Base-by-base conservation (phyloP, 2,329 filamentous ascomycete species). In the Calonectria pauciramosa region DNA sequence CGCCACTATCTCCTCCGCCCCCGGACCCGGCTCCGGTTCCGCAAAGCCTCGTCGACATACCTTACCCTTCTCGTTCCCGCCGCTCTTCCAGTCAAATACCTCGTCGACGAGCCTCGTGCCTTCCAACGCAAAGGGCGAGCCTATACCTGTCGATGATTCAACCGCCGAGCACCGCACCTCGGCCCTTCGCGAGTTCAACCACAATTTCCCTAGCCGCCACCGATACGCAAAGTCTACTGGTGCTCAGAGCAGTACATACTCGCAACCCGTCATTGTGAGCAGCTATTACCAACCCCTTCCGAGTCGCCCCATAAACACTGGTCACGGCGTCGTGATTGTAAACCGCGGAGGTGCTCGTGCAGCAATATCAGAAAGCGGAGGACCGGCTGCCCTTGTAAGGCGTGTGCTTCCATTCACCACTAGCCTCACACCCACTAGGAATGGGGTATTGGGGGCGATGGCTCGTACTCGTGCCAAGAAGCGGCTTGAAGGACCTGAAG, bases 231-330 rank as follows among this genome's bases (percentile, higher is more conserved):
- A 91, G 82, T 90, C 90, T 30, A 88, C 89, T 16, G 89, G 89
- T 14, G 88, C 91, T 23, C 87, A 89, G 79, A 91, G 85, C 83
- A 90, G 87, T 77, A 92, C 91, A 49, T 92, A 91, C 80, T 92
- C 90, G 4, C 91, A 93, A 75, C 92, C 92, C n/a, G 91, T 93
- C 71, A 90, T 93, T 49, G 92, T 93, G 30, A 88, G 91, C 72
- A 93, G 91, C 64, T 93, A 93, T 80, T 91, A 90, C 54, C 89
- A 90, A 1, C 87, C 85, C 14, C 85, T 80, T 30, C 80, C 83
- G 18, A 82, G 79, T 52, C 85, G 85, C 28, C 82, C 82, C 32
- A 78, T 77, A 26, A 82, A 79, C 70, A 80, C 82, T 23, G 83
- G 80, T 38, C 81, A 82, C 44, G 81, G 82, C 30, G 80, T 82